Evolutionary conservation across 768 basidiomycete genomes (phyloP), one percentile per base, ranked within the genome.

Genomic region (Paxillus involutus): DNA sequence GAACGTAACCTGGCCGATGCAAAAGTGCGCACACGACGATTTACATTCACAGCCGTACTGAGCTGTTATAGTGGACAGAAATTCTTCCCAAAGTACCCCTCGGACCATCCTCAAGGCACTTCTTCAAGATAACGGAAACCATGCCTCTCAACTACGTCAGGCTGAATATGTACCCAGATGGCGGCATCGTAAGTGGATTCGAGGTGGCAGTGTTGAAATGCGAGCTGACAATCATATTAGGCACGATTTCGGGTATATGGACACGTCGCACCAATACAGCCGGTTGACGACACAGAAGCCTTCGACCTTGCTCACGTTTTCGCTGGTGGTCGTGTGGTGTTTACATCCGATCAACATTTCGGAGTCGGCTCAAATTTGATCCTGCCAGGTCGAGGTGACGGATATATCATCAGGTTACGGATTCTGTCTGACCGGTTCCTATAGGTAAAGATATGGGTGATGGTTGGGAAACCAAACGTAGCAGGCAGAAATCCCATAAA

Each of bases 391-490:
- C 74, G 95, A 70, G 96, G 87, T 74, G 59, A 59, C 60, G 32
- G n/a, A n/a, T 3, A 1, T 12, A 32, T 47, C 32, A 2, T 46
- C 39, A 17, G 6, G 9, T 56, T 33, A 14, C 21, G 24, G 10
- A 1, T 35, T 17, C 51, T 42, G 48, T 49, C 32, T 6, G 44
- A 17, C 48, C 4, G 51, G 33, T 56, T 45, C 40, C 24, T 17
- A 36, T 47, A 82, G 80, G 91, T 26, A 86, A 85, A 66, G 88
- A 96, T 63, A 99, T 99, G 94, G 86, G 94, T 5, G 95, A 97
- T 65, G 97, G 97, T 4, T 99, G 97, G 97, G 97, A 99, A 73
- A 98, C 96, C 3, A 93, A 89, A 68, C 80, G 97, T 56, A 95
- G 89, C 63, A 79, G 91, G 49, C 77, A 74, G 41, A 80, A 80